Base-by-base conservation (phyloP, 306 rosid genomes). In the Medicago ruthenica region DNA sequence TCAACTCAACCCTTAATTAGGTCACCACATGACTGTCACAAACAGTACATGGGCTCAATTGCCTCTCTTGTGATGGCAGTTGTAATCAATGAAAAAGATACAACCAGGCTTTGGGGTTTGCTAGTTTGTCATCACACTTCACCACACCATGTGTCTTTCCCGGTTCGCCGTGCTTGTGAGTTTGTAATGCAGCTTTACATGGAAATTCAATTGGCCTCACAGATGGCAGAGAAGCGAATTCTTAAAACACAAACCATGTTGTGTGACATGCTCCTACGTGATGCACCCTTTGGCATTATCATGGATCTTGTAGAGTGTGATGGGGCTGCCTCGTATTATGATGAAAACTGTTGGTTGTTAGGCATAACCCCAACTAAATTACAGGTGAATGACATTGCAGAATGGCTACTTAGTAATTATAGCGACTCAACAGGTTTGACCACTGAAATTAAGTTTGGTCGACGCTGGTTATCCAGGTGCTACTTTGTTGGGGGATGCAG, bases 181-280 rank as follows among this genome's bases (percentile, higher is more conserved):
- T 86, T 93, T 69, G 88, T 93, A 58, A 81, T 88, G 60, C 97
- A 93, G 79, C 85, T 89, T 48, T 45, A 80, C 72, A 86, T 85
- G 93, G 96, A 93, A 83, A 86, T 91, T 83, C 97, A 86, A 55
- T 40, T 85, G 83, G 95, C 96, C 63, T 18, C 86, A 20, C 98
- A 89, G 41, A 50, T 86, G 84, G 85, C 77, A 8, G 98, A 93
- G 85, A 93, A 89, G 79, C 82, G 75, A 65, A 44, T 83, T 51
- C 89, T 93, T 13, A 81, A 78, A 31, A 93, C 96, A 17, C 97
- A 93, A 73, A 91, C 96, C 40, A 75, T 91, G 14, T 80, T 93
- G 9, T 89, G 93, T 76, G 97, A 93, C 85, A 91, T 93, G 98
- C 88, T 93, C 55, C 93, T 93, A 13, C 88, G 93, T 3, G 96